These are phyloP conservation scores for Brassica balearica DNA, from an alignment of 441 rosid genomes.

Conservation along the genomic window DNA sequence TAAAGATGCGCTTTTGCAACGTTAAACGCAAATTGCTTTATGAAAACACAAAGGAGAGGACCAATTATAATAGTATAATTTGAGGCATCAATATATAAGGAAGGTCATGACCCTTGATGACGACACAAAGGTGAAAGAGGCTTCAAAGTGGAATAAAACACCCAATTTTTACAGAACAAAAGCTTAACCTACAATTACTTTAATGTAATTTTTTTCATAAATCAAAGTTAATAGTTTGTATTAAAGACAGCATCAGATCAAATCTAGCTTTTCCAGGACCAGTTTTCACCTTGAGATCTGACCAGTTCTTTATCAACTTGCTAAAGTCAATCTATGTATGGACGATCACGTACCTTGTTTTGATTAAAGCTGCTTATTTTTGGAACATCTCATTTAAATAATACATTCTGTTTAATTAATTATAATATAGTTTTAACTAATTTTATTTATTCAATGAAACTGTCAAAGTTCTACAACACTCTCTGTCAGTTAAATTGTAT, in stretches of 20 bases:
- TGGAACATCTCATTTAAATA: background rate
- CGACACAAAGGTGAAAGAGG: slow-evolving; percentile 42
- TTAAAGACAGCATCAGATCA: slow-evolving; percentile 46
- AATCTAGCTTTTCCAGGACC: slow-evolving; percentile 22
- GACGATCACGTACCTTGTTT: slow-evolving; percentile 14
- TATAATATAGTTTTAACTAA: background rate
- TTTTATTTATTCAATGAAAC: background rate
- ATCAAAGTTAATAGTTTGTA: slow-evolving; percentile 26
- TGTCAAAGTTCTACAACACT: background rate
- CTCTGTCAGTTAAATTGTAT: background rate
- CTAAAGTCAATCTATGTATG: slow-evolving; percentile 39
- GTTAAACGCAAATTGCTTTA: slow-evolving; percentile 29
- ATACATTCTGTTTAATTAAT: background rate
- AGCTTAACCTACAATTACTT: slow-evolving; percentile 31
- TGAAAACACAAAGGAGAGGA: slow-evolving; percentile 26
- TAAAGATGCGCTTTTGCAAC: slow-evolving; percentile 46
- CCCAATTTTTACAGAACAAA: slow-evolving; percentile 44
- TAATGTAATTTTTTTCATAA: slow-evolving; percentile 9
- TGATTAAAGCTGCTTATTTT: slow-evolving; percentile 28
- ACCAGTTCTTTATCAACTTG: slow-evolving; percentile 42
- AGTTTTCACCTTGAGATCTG: slow-evolving; percentile 46
- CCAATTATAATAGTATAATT: slow-evolving; percentile 22
- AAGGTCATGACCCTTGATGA: slow-evolving; percentile 29
- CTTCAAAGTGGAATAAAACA: slow-evolving; percentile 41
- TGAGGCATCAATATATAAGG: slow-evolving; percentile 40